Conservation (phyloP, 2,329 filamentous ascomycete genomes). For the Davidsoniella eucalypti region DNA sequence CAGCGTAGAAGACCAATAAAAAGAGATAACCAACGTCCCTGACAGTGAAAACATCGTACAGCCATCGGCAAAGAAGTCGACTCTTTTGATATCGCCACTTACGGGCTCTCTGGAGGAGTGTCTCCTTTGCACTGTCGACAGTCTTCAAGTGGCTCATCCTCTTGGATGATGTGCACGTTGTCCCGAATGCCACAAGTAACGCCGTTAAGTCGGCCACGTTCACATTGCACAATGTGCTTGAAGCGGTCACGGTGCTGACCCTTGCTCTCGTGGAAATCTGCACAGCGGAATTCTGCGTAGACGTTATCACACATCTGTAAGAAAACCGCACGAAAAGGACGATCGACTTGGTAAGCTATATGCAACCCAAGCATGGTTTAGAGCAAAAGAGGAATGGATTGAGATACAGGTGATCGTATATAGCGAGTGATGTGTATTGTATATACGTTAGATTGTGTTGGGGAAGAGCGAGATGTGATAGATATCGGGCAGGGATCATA, state of each 20-base stretch:
- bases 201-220: slow-evolving; percentile 2
- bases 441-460: not conserved
- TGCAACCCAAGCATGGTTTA: not conserved
- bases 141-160: slow-evolving; percentile 7
- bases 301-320: slow-evolving; percentile 13
- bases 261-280: slow-evolving; percentile 5
- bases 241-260: slow-evolving; percentile 8
- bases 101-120: slow-evolving; percentile 12
- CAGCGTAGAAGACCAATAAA: not conserved
- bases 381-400: not conserved
- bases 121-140: slow-evolving; percentile 12
- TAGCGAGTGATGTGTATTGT: too few relatives aligned
- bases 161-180: slow-evolving; percentile 11
- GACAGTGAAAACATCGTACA: not conserved
- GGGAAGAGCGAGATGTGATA: not conserved
- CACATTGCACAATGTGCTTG: slow-evolving; percentile 12
- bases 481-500: not conserved
- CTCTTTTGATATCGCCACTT: not conserved
- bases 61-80: not conserved
- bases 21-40: not conserved
- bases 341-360: not conserved
- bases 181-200: slow-evolving; percentile 7
- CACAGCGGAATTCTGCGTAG: slow-evolving; percentile 11
- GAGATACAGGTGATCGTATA: too few relatives aligned
- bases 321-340: too few relatives aligned